Base-by-base conservation (phyloP, 306 rosid genomes). In the Inga oerstediana region DNA sequence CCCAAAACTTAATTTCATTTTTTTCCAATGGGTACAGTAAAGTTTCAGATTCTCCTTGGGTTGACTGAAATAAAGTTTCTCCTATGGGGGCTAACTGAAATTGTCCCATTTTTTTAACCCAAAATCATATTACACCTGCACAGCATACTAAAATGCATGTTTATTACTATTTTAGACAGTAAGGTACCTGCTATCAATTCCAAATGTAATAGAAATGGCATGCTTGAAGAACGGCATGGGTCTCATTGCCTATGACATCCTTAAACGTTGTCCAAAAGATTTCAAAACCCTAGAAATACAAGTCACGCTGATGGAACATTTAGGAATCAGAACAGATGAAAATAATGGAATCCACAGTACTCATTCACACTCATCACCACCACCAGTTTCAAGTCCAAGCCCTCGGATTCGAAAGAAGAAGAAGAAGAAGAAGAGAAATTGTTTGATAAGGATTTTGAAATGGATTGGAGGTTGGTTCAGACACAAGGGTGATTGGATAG, bases 241-340 rank as follows among this genome's bases (percentile, higher is more conserved):
- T 22, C 34, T 35, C 6, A 82, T 45, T 41, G 49, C 80, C 6
- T 17, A 27, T 4, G 80, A 75, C 3, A 27, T 82, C 37, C 3
- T 82, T 10, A n/a, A 52, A 4, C 45, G n/a, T 10, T 10, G 7
- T 54, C 62, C 71, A 19, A 66, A 9, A 20, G 76, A 75, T 61
- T 67, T 82, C 24, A 66, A 65, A 66, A 49, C 15, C 80, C 56
- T 75, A 10, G 65, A 58, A n/a, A 75, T 82, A 68, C 74, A 68
- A 68, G 15, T 39, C 14, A 39, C 39, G 49, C 0, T 39, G 14
- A 39, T 68, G 15, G 44, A 68, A 19, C 1, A 54, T 17, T 3
- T 8, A 7, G 49, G 49, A 11, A 19, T 37, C 27, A 41, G 12
- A 58, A 19, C 12, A 27, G 30, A 27, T n/a, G 65, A 16, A 62